A percentile compares a stretch with the other conserved stretches of the same genome.
These are phyloP conservation scores for Lactarius sanguifluus DNA, from an alignment of 768 basidiomycete species.

Conservation along the genomic window DNA sequence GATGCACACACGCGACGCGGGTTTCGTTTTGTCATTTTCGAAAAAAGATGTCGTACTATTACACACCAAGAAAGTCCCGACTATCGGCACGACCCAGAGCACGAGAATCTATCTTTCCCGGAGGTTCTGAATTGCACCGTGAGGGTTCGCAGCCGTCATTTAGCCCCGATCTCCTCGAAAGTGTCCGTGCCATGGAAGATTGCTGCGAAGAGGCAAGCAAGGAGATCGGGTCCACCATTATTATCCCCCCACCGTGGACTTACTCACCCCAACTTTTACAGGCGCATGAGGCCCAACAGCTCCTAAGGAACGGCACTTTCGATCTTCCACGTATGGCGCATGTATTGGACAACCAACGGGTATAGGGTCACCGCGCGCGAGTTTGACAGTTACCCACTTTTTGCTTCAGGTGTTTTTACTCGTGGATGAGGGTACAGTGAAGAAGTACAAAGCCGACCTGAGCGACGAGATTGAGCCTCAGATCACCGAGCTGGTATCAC, in stretches of 20 bases:
- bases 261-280: slow-evolving; percentile 32
- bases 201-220: slow-evolving; percentile 70
- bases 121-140: slow-evolving; percentile 63
- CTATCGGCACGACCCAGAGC: slow-evolving; percentile 49
- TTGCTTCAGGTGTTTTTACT: slow-evolving; percentile 69
- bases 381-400: background rate
- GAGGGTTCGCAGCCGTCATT: slow-evolving; percentile 64
- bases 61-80: slow-evolving; percentile 41
- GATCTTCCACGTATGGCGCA: slow-evolving; percentile 72
- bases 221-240: background rate
- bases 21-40: too few relatives aligned
- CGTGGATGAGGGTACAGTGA: slow-evolving; percentile 69
- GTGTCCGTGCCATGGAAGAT: slow-evolving; percentile 75
- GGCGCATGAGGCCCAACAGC: slow-evolving; percentile 67
- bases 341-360: slow-evolving; percentile 66
- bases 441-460: slow-evolving; percentile 70
- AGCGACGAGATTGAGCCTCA: slow-evolving; percentile 81
- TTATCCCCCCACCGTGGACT: background rate
- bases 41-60: slow-evolving; percentile 15
- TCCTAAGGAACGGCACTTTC: slow-evolving; percentile 66
- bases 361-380: slow-evolving; percentile 35
- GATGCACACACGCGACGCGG: background rate
- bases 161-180: slow-evolving; percentile 70
- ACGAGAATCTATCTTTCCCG: slow-evolving; percentile 69
- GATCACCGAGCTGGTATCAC: slow-evolving; percentile 69